Evolutionary conservation across 108 stramenopile species (phyloP), one percentile per base, ranked within the genome.

Genomic region (Fragilaria radians): DNA sequence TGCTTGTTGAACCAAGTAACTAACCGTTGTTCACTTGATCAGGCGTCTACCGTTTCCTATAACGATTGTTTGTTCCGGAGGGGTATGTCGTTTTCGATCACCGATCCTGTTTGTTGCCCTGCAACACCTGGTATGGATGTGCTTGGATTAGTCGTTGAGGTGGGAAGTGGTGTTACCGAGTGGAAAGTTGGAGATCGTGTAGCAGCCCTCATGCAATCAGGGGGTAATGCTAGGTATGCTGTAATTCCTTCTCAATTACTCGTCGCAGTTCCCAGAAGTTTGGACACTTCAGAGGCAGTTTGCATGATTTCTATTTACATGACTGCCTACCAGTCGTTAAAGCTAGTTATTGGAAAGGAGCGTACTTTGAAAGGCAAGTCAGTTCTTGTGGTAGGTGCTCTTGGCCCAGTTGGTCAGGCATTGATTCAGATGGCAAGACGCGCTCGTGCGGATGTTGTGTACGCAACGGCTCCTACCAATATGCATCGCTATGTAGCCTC

Each of bases 231-330:
- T 28, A 64, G 85, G n/a, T 87, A 77, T 57, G 61, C 71, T 24
- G 69, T 57, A 42, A 61, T 83, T 30, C 67, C 68, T 25, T 55
- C 47, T 3, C 54, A 45, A 14, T 52, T 60, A 45, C 56, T 87
- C 17, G 57, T 76, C 42, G 56, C 62, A 47, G 78, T 83, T 52
- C 78, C 85, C 3, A 19, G 42, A 19, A 73, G 34, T 33, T 58
- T 82, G 14, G 78, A 79, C 32, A 63, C 71, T 52, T 73, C 81
- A 21, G 59, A 65, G 28, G 82, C 85, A 2, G 71, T 70, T 9
- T 83, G 85, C 65, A 65, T 87, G 78, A 61, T 87, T 48, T 73
- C 78, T 29, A 76, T 74, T 28, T 87, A 76, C 56, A 81, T 82
- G 77, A 68, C 82, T 1, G 85, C 85, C 26, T 78, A 79, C 49